These are phyloP conservation scores for Pythium sp. DNA, from an alignment of 352 stramenopile genomes.

Conservation along the genomic window DNA sequence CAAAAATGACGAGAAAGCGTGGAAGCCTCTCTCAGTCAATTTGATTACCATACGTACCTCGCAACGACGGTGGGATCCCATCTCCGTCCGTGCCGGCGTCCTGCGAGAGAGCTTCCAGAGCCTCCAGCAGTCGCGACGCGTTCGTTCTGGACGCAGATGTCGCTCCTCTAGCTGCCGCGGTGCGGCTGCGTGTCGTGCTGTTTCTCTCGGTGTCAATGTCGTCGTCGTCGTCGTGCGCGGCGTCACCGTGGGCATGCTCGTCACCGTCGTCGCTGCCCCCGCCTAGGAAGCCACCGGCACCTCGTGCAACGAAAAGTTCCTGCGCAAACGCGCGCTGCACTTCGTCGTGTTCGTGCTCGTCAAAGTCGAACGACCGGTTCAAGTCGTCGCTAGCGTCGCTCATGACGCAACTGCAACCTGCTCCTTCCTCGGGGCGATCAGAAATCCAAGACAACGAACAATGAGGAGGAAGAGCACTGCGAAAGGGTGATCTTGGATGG, in stretches of 20 bases:
- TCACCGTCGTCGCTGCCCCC: background rate
- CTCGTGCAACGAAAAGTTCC: conserved; percentile 13
- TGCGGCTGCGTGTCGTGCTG: background rate
- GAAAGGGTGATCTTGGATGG: background rate
- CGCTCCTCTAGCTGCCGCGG: background rate
- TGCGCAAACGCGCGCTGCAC: conserved; percentile 26
- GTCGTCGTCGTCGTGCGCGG: background rate
- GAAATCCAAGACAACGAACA: background rate
- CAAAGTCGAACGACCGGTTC: conserved; percentile 31
- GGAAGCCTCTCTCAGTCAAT: too few species aligned
- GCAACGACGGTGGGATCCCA: conserved; percentile 41
- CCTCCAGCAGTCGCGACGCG: conserved; percentile 46
- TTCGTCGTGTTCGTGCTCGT: conserved; percentile 18
- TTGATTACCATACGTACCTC: conserved; percentile 7
- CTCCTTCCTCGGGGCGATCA: background rate
- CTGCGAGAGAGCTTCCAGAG: conserved; percentile 46
- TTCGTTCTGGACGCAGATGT: conserved; percentile 17
- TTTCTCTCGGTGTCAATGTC: background rate
- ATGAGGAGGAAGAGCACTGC: too few species aligned
- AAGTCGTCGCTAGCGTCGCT: conserved; percentile 27
- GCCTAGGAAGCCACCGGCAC: background rate
- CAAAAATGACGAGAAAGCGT: background rate
- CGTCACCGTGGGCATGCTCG: conserved; percentile 2
- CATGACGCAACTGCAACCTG: conserved; percentile 1
- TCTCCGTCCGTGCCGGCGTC: conserved; percentile 26